phyloP scores from a whole-genome alignment of 257 asterid genomes.

The Euphrasia confusa region DNA sequence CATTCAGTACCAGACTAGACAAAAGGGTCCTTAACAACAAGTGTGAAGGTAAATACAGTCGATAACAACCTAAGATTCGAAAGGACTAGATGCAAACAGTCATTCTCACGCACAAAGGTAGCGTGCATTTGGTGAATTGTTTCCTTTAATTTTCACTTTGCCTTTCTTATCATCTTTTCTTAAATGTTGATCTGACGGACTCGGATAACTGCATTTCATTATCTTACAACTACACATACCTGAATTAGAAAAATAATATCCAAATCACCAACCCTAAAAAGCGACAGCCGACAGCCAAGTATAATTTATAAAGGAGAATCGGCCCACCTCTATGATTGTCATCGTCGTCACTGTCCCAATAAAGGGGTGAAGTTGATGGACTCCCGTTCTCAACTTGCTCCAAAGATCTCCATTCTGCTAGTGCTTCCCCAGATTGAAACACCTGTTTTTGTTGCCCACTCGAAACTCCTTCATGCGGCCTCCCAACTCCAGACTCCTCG shows the following conservation, averaged over 20 bases:
- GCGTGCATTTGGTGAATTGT: background rate
- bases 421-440: slow-evolving; percentile 52
- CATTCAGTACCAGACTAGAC: background rate
- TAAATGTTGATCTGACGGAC: background rate
- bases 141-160: slow-evolving; percentile 8
- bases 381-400: slow-evolving; percentile 63
- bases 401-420: slow-evolving; percentile 69
- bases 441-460: slow-evolving; percentile 40
- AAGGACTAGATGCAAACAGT: background rate
- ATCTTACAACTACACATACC: background rate
- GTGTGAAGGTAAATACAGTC: background rate
- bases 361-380: slow-evolving; percentile 73
- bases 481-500: slow-evolving; percentile 43
- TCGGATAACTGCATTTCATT: background rate
- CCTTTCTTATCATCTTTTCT: background rate
- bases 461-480: slow-evolving; percentile 41
- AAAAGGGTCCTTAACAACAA: background rate
- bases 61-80: background rate
- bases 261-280: background rate
- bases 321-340: slow-evolving; percentile 52
- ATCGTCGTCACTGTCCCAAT: slow-evolving; percentile 69
- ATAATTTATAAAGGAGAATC: background rate
- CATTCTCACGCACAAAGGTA: slow-evolving; percentile 3
- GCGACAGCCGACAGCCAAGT: background rate
- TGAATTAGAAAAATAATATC: background rate